Base-by-base conservation (phyloP, 2,329 filamentous ascomycete species). In the Fusarium sp. region DNA sequence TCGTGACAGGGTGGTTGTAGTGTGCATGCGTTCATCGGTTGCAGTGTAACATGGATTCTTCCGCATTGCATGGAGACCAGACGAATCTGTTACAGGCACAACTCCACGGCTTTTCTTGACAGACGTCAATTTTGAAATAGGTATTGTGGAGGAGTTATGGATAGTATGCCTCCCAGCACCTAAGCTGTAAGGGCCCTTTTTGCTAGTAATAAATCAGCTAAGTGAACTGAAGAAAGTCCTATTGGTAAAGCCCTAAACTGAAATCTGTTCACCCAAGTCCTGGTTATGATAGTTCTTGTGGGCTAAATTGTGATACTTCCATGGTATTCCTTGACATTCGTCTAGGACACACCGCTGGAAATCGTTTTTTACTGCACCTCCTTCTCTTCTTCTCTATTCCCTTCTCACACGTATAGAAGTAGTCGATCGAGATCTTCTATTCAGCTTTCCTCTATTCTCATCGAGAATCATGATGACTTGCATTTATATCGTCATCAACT, bases 351-450 rank as follows among this genome's bases (percentile, higher is more conserved):
- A 41, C n/a, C 13, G 36, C 34, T 55, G 24, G 7, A 12, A 41
- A 22, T n/a, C 51, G 6, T 28, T 18, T 9, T 52, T 13, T 55
- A 4, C 10, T 30, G 3, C 20, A 28, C 11, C 20, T 18, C 20
- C 24, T n/a, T 28, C 24, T 55, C 51, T 41, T 55, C 51, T 41
- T 30, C 13, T n/a, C 51, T 28, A 22, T 18, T 18, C 24, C 20
- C 30, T 41, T 41, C 34, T n/a, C 39, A n/a, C 20, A 20, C 15
- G 20, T 22, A 28, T 18, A 38, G n/a, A 28, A 22, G 26, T 15
- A n/a, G 30, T n/a, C 20, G 34, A 69, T 70, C 59, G 67, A 70
- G 59, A 66, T 65, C 41, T 39, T 39, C 20, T 45, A 13, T 24
- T 6, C 38, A 18, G 7, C 8, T 41, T 15, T 41, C 30, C 30